These are phyloP conservation scores for Mucor mucedo DNA, from an alignment of 371 early-diverging fungal genomes.

Conservation along the genomic window DNA sequence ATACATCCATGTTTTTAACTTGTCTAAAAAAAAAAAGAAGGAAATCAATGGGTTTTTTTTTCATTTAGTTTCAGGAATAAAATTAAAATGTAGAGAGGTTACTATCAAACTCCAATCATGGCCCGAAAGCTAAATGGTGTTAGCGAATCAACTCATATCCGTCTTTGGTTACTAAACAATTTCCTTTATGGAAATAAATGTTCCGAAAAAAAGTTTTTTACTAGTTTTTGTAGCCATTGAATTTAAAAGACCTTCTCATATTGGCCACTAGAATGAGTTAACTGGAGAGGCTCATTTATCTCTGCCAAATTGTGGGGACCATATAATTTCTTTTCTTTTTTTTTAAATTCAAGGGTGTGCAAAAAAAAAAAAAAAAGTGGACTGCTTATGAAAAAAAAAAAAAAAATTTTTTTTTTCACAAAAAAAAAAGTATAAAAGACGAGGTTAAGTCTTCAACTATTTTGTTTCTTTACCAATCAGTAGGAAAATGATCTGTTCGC, in stretches of 20 bases:
- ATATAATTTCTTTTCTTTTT: not conserved
- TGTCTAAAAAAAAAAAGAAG: too few species aligned
- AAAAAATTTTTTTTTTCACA: not conserved
- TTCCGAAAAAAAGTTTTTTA: conserved; percentile 17
- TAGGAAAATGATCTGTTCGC: conserved; percentile 54
- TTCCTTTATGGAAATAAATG: conserved; percentile 17
- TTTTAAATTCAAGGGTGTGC: not conserved
- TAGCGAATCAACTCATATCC: conserved; percentile 36
- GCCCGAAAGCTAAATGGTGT: conserved; percentile 23
- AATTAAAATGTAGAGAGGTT: conserved; percentile 28
- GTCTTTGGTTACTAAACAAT: conserved; percentile 22
- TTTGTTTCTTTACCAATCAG: conserved; percentile 40
- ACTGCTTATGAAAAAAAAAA: conserved; percentile 30
- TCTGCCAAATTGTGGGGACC: not conserved
- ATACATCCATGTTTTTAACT: too few species aligned
- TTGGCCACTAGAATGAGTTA: not conserved
- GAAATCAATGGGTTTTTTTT: not conserved
- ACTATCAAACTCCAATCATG: conserved; percentile 36
- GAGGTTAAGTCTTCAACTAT: conserved; percentile 7
- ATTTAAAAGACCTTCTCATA: too few species aligned
- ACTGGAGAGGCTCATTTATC: not conserved
- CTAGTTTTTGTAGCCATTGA: conserved; percentile 3
- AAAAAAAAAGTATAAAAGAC: conserved; percentile 17
- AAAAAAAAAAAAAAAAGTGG: conserved; percentile 6
- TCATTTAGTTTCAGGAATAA: not conserved